These are phyloP conservation scores for Ormosia emarginata DNA, from an alignment of 306 rosid genomes.

Conservation along the genomic window DNA sequence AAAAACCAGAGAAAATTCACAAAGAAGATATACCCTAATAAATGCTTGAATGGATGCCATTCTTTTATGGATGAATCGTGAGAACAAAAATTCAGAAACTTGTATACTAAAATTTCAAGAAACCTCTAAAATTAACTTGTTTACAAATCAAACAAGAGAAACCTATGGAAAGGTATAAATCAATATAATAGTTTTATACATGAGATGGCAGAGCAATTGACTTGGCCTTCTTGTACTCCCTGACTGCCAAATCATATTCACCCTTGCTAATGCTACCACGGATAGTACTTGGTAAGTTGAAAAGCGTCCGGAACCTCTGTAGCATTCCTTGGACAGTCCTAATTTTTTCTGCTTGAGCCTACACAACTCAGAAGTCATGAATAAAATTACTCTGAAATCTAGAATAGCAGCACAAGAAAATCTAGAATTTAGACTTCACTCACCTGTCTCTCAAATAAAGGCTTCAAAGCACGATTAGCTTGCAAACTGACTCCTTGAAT, in stretches of 20 bases:
- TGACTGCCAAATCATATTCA: constrained; percentile 93
- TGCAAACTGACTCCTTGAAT: constrained; percentile 80
- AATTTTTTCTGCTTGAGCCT: constrained; percentile 99
- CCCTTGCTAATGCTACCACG: constrained; percentile 97
- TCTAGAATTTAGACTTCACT: constrained; percentile 28
- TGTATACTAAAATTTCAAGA: constrained; percentile 12
- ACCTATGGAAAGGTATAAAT: constrained; percentile 10
- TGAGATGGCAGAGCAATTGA: constrained; percentile 95
- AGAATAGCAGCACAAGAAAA: constrained; percentile 24
- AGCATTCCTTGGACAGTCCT: constrained; percentile 99
- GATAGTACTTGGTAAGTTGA: constrained; percentile 93
- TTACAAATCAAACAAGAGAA: constrained; percentile 17
- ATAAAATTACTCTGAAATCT: constrained; percentile 27
- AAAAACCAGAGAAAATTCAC: constrained; percentile 5
- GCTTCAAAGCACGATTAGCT: constrained; percentile 93
- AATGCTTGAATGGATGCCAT: constrained; percentile 12
- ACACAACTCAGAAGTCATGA: constrained; percentile 24
- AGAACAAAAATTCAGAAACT: neutral
- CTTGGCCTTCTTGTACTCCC: constrained; percentile 99
- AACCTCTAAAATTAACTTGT: constrained; percentile 15
- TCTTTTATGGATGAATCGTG: neutral
- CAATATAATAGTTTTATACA: constrained; percentile 45
- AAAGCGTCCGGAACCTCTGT: constrained; percentile 93
- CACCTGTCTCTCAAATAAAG: constrained; percentile 97
- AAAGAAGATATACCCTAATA: constrained; percentile 13